phyloP scores from a whole-genome alignment of 2,329 filamentous ascomycete species.

The Talaromyces funiculosus region DNA sequence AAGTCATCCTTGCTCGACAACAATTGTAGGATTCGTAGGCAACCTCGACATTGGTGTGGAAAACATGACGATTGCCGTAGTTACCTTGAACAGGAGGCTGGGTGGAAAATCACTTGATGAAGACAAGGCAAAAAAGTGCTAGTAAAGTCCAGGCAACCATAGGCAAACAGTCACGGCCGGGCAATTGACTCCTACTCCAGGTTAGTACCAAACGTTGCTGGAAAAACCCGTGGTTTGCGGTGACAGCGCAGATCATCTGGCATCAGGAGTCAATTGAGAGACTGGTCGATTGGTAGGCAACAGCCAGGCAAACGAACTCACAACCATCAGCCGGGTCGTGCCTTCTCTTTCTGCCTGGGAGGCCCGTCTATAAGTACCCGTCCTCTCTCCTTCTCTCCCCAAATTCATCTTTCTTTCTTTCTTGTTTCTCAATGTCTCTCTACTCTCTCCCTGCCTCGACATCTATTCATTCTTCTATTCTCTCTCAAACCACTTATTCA shows the following conservation, averaged over 20 bases:
- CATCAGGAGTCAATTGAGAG: neutral
- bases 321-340: neutral
- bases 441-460: too few species aligned
- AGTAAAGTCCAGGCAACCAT: neutral
- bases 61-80: neutral
- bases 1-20: too few species aligned
- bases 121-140: neutral
- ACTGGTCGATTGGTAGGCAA: neutral
- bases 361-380: neutral
- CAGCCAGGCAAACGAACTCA: neutral
- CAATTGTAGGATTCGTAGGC: neutral
- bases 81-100: neutral
- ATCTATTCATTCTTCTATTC: too few species aligned
- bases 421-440: too few species aligned
- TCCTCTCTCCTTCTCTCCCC: neutral
- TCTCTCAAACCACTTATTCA: neutral
- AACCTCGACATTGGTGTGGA: neutral
- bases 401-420: neutral
- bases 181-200: neutral
- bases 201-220: too few species aligned
- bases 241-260: neutral
- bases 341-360: neutral
- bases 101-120: neutral
- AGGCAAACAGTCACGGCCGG: neutral
- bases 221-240: neutral